These are phyloP conservation scores for Mycosphaerella sp. DNA, from an alignment of 2,329 filamentous ascomycete genomes.

Conservation along the genomic window DNA sequence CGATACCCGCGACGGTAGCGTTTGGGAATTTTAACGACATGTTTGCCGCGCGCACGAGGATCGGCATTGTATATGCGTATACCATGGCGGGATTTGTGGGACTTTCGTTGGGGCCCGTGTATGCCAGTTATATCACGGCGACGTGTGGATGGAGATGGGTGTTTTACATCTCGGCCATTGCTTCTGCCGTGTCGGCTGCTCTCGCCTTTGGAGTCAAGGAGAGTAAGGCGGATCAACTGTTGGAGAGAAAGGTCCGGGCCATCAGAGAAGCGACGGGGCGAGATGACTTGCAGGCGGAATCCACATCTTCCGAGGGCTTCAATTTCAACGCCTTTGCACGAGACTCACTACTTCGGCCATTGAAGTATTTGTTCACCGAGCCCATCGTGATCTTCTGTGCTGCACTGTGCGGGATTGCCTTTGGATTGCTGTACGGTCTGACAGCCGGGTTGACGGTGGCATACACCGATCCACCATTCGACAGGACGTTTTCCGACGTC, in stretches of 20 bases:
- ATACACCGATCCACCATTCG: slow-evolving; percentile 22
- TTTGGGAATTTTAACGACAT: slow-evolving; percentile 47
- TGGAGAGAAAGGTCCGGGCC: slow-evolving; percentile 32
- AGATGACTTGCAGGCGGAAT: slow-evolving; percentile 15
- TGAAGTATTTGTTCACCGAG: slow-evolving; percentile 41
- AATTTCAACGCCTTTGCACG: slow-evolving; percentile 32
- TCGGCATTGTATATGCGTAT: slow-evolving; percentile 40
- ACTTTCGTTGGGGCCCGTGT: slow-evolving; percentile 40
- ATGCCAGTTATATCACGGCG: slow-evolving; percentile 38
- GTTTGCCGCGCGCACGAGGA: slow-evolving; percentile 36
- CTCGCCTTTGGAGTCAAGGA: slow-evolving; percentile 37
- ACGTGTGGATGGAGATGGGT: slow-evolving; percentile 37
- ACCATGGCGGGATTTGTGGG: slow-evolving; percentile 40
- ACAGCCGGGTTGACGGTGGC: slow-evolving; percentile 21
- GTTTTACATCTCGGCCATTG: slow-evolving; percentile 41
- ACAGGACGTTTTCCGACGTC: slow-evolving; percentile 32
- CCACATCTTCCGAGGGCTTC: slow-evolving; percentile 3
- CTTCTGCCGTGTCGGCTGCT: slow-evolving; percentile 33
- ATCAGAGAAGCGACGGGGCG: slow-evolving; percentile 27
- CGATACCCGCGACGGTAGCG: slow-evolving; percentile 43
- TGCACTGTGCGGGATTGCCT: slow-evolving; percentile 16
- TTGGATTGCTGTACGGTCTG: slow-evolving; percentile 21
- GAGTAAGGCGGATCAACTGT: slow-evolving; percentile 40
- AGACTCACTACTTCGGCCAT: slow-evolving; percentile 38
- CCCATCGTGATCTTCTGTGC: slow-evolving; percentile 44